Conservation (phyloP, 2,329 filamentous ascomycete genomes). For the Ophiostoma populinum region DNA sequence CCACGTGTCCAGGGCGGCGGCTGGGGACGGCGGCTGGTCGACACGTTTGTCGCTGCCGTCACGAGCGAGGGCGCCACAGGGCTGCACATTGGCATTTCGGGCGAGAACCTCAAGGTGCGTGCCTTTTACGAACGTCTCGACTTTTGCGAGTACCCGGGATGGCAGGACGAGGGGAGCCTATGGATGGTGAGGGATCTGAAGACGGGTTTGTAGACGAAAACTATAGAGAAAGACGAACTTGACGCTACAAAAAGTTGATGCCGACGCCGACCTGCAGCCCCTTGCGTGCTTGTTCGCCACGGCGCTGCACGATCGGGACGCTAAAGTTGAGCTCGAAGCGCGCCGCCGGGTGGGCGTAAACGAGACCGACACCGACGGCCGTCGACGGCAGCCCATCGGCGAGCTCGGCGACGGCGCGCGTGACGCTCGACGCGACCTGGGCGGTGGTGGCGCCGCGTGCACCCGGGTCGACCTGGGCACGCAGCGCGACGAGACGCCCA, state of each 20-base stretch:
- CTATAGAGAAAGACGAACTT: too few relatives aligned
- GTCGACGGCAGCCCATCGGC: conserved; percentile 63
- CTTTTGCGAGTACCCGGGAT: conserved; percentile 23
- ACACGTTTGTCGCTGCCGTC: conserved; percentile 24
- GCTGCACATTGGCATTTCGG: conserved; percentile 26
- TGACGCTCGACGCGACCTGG: conserved; percentile 36
- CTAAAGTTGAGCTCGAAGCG: conserved; percentile 94
- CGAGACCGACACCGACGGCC: conserved; percentile 73
- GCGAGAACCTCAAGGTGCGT: conserved; percentile 30
- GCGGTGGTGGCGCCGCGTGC: not conserved
- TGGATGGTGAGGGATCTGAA: conserved; percentile 26
- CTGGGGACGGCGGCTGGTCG: conserved; percentile 26
- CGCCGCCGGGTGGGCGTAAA: conserved; percentile 88
- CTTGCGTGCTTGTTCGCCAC: conserved; percentile 76
- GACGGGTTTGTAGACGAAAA: not conserved
- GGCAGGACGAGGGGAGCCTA: conserved; percentile 18
- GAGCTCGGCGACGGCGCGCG: conserved; percentile 50
- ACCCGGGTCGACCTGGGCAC: conserved; percentile 24
- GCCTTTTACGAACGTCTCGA: conserved; percentile 30
- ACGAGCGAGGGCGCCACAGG: conserved; percentile 15
- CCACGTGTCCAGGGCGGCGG: conserved; percentile 23
- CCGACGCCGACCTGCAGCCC: conserved; percentile 91
- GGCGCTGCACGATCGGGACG: conserved; percentile 63
- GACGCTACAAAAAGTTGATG: conserved; percentile 69
- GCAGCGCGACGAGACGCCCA: conserved; percentile 63